These are phyloP conservation scores for Centrapalus pauciflorus DNA, from an alignment of 129 eudicot species.

Conservation along the genomic window DNA sequence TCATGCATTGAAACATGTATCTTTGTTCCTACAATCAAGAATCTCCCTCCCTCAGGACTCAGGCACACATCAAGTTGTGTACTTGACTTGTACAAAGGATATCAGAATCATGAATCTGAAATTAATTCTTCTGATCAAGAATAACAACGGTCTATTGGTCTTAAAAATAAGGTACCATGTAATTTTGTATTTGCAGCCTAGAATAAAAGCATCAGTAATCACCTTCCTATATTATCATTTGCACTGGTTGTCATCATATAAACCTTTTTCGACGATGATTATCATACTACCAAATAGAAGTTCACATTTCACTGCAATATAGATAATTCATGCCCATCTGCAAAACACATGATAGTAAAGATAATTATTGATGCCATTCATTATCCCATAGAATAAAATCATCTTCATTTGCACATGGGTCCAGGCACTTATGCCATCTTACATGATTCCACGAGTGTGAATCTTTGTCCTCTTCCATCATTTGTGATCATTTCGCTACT, in stretches of 20 bases:
- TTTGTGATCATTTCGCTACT: slow-evolving; percentile 24
- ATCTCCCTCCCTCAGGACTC: too few species aligned
- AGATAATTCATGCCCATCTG: too few species aligned
- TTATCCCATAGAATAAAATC: slow-evolving; percentile 18
- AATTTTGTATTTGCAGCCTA: not conserved
- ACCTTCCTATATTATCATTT: too few species aligned
- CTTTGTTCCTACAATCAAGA: too few species aligned
- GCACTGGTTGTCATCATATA: slow-evolving; percentile 2
- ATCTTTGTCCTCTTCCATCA: slow-evolving; percentile 25
- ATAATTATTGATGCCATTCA: not conserved
- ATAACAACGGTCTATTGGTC: too few species aligned
- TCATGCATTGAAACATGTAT: too few species aligned
- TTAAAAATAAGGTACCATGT: not conserved
- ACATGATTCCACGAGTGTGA: slow-evolving; percentile 7
- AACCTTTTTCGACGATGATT: too few species aligned
- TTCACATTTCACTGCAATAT: too few species aligned
- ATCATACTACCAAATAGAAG: too few species aligned
- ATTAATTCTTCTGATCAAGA: not conserved
- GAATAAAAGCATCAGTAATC: not conserved
- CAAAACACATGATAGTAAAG: not conserved
- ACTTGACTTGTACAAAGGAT: not conserved
- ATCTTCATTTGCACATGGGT: slow-evolving; percentile 32
- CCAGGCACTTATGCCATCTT: not conserved
- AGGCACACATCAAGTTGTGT: not conserved
- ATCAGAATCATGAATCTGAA: not conserved